phyloP scores from a whole-genome alignment of 1,284 basidiomycete genomes.

The Rhodotorula sp. region DNA sequence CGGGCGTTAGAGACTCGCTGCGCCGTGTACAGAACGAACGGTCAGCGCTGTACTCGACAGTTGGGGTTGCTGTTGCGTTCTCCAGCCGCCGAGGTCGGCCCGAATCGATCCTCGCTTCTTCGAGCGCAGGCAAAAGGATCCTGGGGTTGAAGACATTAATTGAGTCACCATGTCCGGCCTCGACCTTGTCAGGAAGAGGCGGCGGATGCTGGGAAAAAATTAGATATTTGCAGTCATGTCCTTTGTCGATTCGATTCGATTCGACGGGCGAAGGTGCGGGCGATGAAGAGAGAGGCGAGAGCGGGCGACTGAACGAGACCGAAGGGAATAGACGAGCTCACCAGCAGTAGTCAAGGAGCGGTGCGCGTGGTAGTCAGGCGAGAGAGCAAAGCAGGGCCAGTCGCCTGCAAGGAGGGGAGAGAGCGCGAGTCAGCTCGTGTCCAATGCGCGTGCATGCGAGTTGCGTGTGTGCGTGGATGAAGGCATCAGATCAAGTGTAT shows the following conservation, averaged over 20 bases:
- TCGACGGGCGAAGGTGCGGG: too few relatives aligned
- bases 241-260: background rate
- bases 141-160: conserved; percentile 28
- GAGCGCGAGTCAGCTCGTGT: background rate
- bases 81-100: too few relatives aligned
- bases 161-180: conserved; percentile 10
- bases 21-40: background rate
- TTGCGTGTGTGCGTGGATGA: background rate
- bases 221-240: conserved; percentile 21
- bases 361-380: too few relatives aligned
- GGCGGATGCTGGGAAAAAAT: conserved; percentile 15
- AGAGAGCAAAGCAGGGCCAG: too few relatives aligned
- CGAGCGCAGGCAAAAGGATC: conserved; percentile 1
- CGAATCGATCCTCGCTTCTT: too few relatives aligned
- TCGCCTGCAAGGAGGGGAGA: background rate
- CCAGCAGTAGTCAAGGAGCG: too few relatives aligned
- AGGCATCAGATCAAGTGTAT: conserved; percentile 24
- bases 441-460: too few relatives aligned
- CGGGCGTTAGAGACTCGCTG: background rate
- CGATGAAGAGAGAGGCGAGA: too few relatives aligned
- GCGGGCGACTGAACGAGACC: too few relatives aligned
- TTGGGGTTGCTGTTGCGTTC: too few relatives aligned
- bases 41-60: background rate
- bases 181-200: conserved; percentile 5
- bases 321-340: too few relatives aligned